Conservation (phyloP, 495 filamentous ascomycete species). For the Penicillium tannophilum region DNA sequence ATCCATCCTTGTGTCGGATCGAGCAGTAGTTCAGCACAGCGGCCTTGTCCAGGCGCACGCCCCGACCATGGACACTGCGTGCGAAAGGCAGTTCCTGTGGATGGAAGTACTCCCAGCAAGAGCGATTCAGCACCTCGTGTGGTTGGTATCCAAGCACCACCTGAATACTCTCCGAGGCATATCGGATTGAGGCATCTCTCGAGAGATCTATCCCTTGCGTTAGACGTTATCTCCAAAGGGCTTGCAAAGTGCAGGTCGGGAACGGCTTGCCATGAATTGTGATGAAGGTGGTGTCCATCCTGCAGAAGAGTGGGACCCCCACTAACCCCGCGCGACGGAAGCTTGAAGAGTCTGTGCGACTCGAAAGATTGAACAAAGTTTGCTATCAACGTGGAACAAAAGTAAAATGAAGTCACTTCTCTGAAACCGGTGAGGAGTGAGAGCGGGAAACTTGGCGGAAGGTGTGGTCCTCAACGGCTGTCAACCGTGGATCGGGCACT, state of each 20-base stretch:
- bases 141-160: conserved; percentile 83
- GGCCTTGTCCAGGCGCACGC: conserved; percentile 79
- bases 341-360: background rate
- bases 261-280: conserved; percentile 78
- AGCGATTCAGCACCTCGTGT: conserved; percentile 72
- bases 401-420: background rate
- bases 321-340: conserved; percentile 14
- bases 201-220: conserved; percentile 59
- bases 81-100: conserved; percentile 79
- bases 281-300: conserved; percentile 91
- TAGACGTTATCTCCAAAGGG: background rate
- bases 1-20: conserved; percentile 66
- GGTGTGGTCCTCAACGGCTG: conserved; percentile 16
- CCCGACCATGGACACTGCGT: conserved; percentile 68
- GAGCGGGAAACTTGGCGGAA: conserved; percentile 13
- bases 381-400: background rate
- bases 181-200: conserved; percentile 77
- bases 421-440: background rate
- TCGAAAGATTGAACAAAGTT: conserved; percentile 1
- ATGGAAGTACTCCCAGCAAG: conserved; percentile 86
- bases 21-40: conserved; percentile 81
- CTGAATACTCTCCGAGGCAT: conserved; percentile 78
- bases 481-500: conserved; percentile 20
- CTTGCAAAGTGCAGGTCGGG: conserved; percentile 6
- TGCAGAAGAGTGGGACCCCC: conserved; percentile 25